Percentiles rank a stretch among this genome's conserved stretches.
Evolutionary conservation across 225 moss, liverwort and hornwort species (phyloP).

Genomic region (Anthoceros angustus): DNA sequence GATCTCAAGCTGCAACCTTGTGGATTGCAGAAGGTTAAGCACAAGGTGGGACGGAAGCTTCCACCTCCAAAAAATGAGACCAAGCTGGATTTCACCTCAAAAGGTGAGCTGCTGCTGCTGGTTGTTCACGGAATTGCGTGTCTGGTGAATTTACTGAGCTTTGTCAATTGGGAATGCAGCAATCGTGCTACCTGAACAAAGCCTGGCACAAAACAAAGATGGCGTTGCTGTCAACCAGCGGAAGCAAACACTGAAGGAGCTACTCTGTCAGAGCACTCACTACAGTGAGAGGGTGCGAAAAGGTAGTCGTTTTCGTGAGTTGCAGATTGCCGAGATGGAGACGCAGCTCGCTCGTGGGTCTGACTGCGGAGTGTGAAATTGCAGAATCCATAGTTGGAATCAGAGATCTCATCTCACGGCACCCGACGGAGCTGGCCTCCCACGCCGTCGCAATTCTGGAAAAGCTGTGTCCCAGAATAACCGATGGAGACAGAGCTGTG

Average conservation of each 20-base stretch:
- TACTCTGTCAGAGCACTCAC: constrained; percentile 75
- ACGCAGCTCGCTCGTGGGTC: neutral
- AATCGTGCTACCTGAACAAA: constrained; percentile 81
- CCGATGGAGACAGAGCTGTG: constrained; percentile 67
- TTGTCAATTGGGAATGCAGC: constrained; percentile 28
- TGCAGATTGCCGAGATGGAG: neutral
- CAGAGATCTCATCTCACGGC: constrained; percentile 59
- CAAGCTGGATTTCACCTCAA: constrained; percentile 72
- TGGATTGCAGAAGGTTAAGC: constrained; percentile 60
- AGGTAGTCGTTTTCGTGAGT: constrained; percentile 28
- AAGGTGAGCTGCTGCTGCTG: constrained; percentile 25
- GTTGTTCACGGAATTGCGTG: neutral
- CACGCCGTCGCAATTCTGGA: constrained; percentile 69
- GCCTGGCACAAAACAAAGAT: constrained; percentile 65
- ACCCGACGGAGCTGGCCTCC: constrained; percentile 64
- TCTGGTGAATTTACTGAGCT: neutral
- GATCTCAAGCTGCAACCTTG: constrained; percentile 9
- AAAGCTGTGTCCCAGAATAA: constrained; percentile 70
- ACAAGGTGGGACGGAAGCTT: constrained; percentile 88
- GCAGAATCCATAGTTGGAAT: constrained; percentile 80
- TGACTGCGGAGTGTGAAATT: constrained; percentile 4
- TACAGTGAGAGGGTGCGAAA: constrained; percentile 79
- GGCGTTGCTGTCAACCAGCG: constrained; percentile 73
- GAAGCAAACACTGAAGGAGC: constrained; percentile 82
- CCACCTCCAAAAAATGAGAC: constrained; percentile 74